Evolutionary conservation across 805 yeast genomes (phyloP).

Genomic region (Starmerella cellae): DNA sequence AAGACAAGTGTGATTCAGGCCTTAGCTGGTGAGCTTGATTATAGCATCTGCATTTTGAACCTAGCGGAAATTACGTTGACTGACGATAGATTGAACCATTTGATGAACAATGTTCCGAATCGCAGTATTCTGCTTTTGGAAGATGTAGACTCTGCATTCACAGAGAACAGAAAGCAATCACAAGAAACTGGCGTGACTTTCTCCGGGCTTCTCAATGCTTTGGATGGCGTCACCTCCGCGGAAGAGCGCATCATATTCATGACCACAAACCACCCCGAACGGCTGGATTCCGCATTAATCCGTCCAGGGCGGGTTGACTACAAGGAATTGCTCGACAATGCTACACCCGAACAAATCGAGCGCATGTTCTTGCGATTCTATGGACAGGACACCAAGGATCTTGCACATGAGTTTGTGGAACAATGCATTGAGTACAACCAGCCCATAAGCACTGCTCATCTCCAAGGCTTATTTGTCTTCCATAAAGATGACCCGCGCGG

Average conservation of each 20-base stretch:
- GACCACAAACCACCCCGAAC: conserved; percentile 97
- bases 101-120: conserved; percentile 92
- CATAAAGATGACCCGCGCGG: conserved; percentile 69
- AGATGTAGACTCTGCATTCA: conserved; percentile 94
- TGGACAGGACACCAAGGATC: conserved; percentile 38
- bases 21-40: conserved; percentile 88
- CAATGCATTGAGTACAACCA: conserved; percentile 37
- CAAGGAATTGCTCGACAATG: conserved; percentile 72
- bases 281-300: conserved; percentile 79
- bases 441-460: conserved; percentile 77
- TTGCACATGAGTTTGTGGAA: conserved; percentile 40
- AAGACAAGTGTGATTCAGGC: conserved; percentile 95
- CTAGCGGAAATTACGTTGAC: conserved; percentile 82
- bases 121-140: conserved; percentile 74
- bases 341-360: conserved; percentile 65
- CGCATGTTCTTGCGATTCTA: conserved; percentile 84
- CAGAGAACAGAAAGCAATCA: conserved; percentile 52
- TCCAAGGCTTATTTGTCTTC: conserved; percentile 90
- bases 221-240: conserved; percentile 95
- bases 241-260: conserved; percentile 93
- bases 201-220: conserved; percentile 81
- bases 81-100: conserved; percentile 84
- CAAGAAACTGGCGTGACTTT: conserved; percentile 88
- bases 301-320: conserved; percentile 92
- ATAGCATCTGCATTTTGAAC: conserved; percentile 85